Percentiles rank a stretch among this genome's conserved stretches.
phyloP scores from a whole-genome alignment of 139 green algal species.

The Micromonas commoda region DNA sequence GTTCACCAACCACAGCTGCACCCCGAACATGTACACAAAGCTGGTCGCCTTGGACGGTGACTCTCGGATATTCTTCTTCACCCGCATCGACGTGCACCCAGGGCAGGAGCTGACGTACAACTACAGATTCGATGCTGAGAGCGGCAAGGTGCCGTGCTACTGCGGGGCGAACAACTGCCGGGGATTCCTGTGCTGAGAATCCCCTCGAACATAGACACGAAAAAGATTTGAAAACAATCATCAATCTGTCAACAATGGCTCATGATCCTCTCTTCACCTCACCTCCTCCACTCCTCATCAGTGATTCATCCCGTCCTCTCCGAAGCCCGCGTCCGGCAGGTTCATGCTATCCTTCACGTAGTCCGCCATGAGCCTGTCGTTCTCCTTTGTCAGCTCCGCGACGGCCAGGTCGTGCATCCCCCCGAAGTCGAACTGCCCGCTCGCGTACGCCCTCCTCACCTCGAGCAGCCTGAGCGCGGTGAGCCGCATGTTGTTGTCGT shows the following conservation, averaged over 20 bases:
- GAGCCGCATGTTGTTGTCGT: background rate
- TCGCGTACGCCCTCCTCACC: constrained; percentile 24
- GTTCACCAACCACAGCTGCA: constrained; percentile 91
- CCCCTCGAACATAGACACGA: too few relatives aligned
- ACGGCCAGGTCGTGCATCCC: background rate
- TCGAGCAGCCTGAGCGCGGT: constrained; percentile 12
- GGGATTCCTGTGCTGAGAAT: constrained; percentile 13
- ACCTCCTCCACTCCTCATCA: too few relatives aligned
- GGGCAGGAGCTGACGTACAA: constrained; percentile 90
- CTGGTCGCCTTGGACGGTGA: constrained; percentile 57
- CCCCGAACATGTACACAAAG: constrained; percentile 78
- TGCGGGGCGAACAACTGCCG: constrained; percentile 37
- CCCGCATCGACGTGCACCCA: constrained; percentile 58
- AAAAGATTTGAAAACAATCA: too few relatives aligned
- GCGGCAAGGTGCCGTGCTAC: constrained; percentile 34
- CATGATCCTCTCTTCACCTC: too few relatives aligned
- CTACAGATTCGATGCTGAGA: constrained; percentile 50
- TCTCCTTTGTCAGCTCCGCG: constrained; percentile 4
- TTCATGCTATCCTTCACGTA: constrained; percentile 25
- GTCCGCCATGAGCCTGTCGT: constrained; percentile 21
- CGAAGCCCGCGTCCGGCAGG: background rate
- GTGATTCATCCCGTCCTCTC: background rate
- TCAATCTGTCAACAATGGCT: too few relatives aligned
- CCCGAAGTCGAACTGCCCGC: constrained; percentile 17
- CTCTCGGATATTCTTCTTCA: constrained; percentile 71